Base-by-base conservation (phyloP, 306 rosid genomes). In the Canavalia gladiata region DNA sequence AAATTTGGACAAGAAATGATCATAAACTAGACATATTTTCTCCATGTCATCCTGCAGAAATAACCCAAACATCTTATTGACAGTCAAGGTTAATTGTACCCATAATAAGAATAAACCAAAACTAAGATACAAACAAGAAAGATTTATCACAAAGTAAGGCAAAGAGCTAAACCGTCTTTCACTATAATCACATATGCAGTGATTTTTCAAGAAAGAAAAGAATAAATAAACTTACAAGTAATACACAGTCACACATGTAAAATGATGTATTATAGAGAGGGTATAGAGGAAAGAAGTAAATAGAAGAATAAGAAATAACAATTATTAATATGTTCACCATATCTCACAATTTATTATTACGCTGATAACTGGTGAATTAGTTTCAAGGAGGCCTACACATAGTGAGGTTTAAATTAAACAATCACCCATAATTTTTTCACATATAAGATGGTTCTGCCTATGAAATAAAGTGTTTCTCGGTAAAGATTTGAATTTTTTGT, bases 1-100 rank as follows among this genome's bases (percentile, higher is more conserved):
- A 75, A 87, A 95, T 86, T 90, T 73, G 0, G 92, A 90, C 87
- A 95, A 85, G 87, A 92, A 95, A 60, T 88, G 62, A 50, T 91
- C 91, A 72, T 90, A 95, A 49, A 88, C 94, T 69, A 87, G 76
- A 49, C 89, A 83, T 66, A 91, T 84, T 72, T 87, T 90, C 77
- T 88, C 86, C 65, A 81, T 13, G 68, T 87, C 89, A 73, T 90
- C 97, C 98, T 95, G 89, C 88, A 88, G 10, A 77, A 64, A 72
- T 80, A 31, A 57, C 74, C 49, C 78, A 81, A 73, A 68, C 25
- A 78, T 64, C 72, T 34, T 58, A 74, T 50, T 63, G 50, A 62
- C 43, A 84, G 67, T 76, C 37, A 77, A 71, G 70, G 56, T 43
- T 37, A 75, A 54, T 69, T 34, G 45, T 37, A 67, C 68, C 58